Conservation (phyloP, 306 rosid species). For the Fragaria iinumae region DNA sequence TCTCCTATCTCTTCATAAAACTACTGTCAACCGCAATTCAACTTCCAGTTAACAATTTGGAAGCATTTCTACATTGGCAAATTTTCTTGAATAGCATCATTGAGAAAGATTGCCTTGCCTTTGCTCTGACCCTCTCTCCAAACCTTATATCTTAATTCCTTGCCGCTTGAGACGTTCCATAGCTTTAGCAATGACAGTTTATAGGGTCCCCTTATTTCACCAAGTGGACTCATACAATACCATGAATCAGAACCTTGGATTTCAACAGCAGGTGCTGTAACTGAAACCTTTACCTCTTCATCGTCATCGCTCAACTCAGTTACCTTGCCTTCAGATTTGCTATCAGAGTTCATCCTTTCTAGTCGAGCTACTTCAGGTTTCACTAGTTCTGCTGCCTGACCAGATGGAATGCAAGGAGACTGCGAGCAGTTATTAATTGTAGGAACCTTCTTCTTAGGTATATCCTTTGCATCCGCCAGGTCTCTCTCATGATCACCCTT, state of each 20-base stretch:
- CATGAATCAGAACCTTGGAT: conserved; percentile 33
- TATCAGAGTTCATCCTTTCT: conserved; percentile 23
- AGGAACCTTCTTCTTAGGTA: background rate
- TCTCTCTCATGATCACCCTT: background rate
- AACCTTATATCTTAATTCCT: conserved; percentile 43
- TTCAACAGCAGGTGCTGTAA: conserved; percentile 23
- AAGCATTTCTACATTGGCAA: conserved; percentile 7
- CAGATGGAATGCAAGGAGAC: background rate
- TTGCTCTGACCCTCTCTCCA: conserved; percentile 67
- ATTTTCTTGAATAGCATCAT: conserved; percentile 40
- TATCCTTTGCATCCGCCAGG: background rate
- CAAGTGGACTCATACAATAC: conserved; percentile 47
- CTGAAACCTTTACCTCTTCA: conserved; percentile 6
- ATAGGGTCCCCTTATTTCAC: conserved; percentile 50
- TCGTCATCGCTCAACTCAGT: conserved; percentile 22
- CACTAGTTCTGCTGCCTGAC: background rate
- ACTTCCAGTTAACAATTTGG: background rate
- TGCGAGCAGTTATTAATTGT: background rate
- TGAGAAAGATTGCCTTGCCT: conserved; percentile 46
- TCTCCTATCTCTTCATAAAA: background rate
- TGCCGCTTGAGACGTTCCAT: conserved; percentile 34
- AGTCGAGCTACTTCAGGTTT: conserved; percentile 10
- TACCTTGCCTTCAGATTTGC: conserved; percentile 11
- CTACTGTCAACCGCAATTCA: background rate
- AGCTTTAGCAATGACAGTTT: conserved; percentile 47